Evolutionary conservation across 2,329 filamentous ascomycete species (phyloP).

Genomic region (Lasiodiplodia sp.): DNA sequence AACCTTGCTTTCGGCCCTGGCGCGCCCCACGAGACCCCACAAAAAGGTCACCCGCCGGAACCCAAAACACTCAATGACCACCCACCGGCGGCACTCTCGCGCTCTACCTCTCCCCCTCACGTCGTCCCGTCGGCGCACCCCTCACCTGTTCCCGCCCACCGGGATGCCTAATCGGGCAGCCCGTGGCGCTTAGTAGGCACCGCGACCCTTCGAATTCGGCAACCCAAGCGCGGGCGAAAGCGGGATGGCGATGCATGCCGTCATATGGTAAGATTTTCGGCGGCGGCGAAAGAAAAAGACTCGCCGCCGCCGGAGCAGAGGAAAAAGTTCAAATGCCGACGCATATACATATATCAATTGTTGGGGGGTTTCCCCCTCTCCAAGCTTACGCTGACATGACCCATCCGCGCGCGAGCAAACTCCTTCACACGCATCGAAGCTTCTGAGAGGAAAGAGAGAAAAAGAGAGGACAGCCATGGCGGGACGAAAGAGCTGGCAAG

Average conservation of each 20-base stretch:
- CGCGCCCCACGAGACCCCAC: neutral
- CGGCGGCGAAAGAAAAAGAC: neutral
- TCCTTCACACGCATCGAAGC: neutral
- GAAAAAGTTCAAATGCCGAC: neutral
- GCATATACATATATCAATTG: neutral
- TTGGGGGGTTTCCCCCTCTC: neutral
- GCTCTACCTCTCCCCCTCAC: neutral
- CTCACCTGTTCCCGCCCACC: neutral
- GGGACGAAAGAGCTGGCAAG: conserved; percentile 15
- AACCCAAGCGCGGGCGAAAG: no score
- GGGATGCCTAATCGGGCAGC: no score
- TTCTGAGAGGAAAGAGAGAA: no score
- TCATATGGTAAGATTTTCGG: neutral
- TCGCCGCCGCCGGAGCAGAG: no score
- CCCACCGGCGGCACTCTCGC: neutral
- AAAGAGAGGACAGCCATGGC: no score
- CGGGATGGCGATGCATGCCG: neutral
- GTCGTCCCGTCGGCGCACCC: neutral
- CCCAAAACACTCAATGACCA: neutral
- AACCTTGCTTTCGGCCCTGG: neutral
- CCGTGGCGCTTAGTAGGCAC: no score
- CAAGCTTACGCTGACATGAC: neutral
- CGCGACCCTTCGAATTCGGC: no score
- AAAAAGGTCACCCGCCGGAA: neutral
- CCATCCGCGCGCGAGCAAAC: neutral